Evolutionary conservation across 345 rosid genomes (phyloP).

Genomic region (Nasturtium officinale): DNA sequence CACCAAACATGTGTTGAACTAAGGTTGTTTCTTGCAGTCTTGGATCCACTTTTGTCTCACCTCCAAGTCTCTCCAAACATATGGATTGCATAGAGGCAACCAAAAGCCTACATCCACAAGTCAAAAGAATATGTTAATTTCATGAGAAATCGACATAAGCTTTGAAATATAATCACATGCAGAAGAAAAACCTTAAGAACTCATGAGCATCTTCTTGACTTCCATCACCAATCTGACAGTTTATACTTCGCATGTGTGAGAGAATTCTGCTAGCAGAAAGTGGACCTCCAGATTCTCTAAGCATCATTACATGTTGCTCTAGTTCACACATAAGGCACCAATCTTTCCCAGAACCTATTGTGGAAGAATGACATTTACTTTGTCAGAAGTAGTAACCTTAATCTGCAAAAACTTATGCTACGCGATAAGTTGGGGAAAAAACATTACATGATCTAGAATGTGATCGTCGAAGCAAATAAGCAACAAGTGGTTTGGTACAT

Average conservation of each 20-base stretch:
- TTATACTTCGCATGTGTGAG: conserved; percentile 62
- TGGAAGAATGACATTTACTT: background rate
- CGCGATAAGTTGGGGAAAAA: conserved; percentile 14
- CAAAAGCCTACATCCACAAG: conserved; percentile 55
- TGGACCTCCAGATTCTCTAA: conserved; percentile 69
- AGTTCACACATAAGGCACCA: conserved; percentile 94
- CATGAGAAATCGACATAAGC: conserved; percentile 17
- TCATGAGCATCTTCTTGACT: conserved; percentile 95
- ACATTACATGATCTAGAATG: conserved; percentile 80
- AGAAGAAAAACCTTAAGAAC: conserved; percentile 62
- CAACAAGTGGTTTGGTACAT: conserved; percentile 76
- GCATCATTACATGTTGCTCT: conserved; percentile 76
- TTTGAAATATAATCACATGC: background rate
- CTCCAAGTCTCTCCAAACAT: conserved; percentile 80
- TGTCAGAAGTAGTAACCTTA: conserved; percentile 1
- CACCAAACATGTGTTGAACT: conserved; percentile 82
- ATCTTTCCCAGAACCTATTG: conserved; percentile 65
- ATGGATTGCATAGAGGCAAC: conserved; percentile 82
- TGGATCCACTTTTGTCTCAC: conserved; percentile 70
- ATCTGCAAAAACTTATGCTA: background rate
- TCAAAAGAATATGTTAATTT: conserved; percentile 8
- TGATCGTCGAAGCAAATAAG: conserved; percentile 65
- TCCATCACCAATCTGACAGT: conserved; percentile 77
- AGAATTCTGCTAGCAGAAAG: conserved; percentile 72
- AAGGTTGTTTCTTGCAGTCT: conserved; percentile 82